These are phyloP conservation scores for Aphanomyces cochlioides DNA, from an alignment of 352 stramenopile species.

Conservation along the genomic window DNA sequence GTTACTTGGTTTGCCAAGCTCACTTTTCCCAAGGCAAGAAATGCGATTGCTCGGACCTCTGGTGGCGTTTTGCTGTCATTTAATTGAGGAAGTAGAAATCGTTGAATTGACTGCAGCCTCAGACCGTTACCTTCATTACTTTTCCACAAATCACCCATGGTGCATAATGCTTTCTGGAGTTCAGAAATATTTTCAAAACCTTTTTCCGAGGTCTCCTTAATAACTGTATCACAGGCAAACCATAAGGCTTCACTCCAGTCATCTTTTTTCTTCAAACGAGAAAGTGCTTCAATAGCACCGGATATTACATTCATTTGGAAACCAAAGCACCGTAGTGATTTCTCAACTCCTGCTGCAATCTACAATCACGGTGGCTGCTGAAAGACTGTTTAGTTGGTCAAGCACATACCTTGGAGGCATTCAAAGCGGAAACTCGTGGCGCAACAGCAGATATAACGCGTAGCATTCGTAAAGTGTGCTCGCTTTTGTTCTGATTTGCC, in stretches of 20 bases:
- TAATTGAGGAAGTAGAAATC: constrained; percentile 72
- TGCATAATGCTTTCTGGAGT: constrained; percentile 77
- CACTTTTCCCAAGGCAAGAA: constrained; percentile 93
- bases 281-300: constrained; percentile 70
- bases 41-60: constrained; percentile 88
- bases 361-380: constrained; percentile 16
- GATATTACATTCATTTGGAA: constrained; percentile 76
- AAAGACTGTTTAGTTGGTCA: constrained; percentile 56
- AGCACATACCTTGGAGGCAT: constrained; percentile 66
- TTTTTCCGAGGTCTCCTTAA: neutral
- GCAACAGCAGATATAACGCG: constrained; percentile 74
- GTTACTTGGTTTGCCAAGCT: constrained; percentile 89
- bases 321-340: constrained; percentile 64
- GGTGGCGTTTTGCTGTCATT: constrained; percentile 53
- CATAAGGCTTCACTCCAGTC: constrained; percentile 56
- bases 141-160: constrained; percentile 57
- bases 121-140: constrained; percentile 62
- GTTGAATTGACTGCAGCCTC: constrained; percentile 49
- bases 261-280: neutral
- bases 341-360: constrained; percentile 9
- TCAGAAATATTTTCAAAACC: neutral
- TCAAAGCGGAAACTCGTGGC: constrained; percentile 61
- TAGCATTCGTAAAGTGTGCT: constrained; percentile 77
- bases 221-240: neutral
- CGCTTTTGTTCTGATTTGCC: constrained; percentile 64